Evolutionary conservation across 192 early-diverging fungal genomes (phyloP).

Genomic region (Coemansia sp.): DNA sequence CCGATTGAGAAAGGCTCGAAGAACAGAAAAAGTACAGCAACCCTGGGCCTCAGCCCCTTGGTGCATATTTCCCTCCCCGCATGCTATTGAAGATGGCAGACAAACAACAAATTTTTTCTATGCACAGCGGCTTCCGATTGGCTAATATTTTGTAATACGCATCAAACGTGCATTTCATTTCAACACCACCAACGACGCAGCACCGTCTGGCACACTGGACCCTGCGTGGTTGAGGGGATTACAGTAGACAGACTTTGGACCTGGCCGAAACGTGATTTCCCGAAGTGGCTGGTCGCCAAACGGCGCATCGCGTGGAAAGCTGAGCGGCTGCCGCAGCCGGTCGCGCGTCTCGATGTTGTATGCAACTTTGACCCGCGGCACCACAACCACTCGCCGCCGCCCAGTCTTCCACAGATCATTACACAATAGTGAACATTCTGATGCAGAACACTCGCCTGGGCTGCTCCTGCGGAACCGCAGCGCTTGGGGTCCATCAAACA

Average conservation of each 20-base stretch:
- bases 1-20: not conserved
- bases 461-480: conserved; percentile 30
- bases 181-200: conserved; percentile 19
- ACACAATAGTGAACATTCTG: conserved; percentile 56
- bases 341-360: conserved; percentile 46
- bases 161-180: not conserved
- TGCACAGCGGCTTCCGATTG: conserved; percentile 7
- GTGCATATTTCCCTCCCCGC: not conserved
- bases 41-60: not conserved
- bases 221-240: conserved; percentile 34
- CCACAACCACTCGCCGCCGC: conserved; percentile 34
- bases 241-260: conserved; percentile 40
- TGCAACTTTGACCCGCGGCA: conserved; percentile 51
- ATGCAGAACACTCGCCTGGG: conserved; percentile 49
- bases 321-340: conserved; percentile 22
- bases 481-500: conserved; percentile 17
- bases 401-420: conserved; percentile 51
- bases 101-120: conserved; percentile 11
- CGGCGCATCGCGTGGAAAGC: conserved; percentile 27
- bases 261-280: conserved; percentile 28
- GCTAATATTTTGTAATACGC: not conserved
- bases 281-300: conserved; percentile 11
- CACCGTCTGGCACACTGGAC: conserved; percentile 28
- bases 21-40: conserved; percentile 1
- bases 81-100: not conserved